Base-by-base conservation (phyloP, 2,329 filamentous ascomycete genomes). In the Chrysoporthe cubensis region DNA sequence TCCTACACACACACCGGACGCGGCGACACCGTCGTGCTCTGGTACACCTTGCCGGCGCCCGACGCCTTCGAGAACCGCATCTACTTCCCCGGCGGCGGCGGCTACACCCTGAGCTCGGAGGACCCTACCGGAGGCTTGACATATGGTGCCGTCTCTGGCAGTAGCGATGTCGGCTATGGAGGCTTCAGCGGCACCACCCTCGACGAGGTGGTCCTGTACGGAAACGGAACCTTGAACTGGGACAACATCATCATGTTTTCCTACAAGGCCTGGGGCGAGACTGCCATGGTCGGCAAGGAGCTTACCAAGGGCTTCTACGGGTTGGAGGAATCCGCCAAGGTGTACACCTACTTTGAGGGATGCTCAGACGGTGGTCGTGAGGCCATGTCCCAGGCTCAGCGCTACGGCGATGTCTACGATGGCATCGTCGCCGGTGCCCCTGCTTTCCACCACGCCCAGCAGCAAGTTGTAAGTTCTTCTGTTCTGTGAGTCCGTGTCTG, bases 341-440 rank as follows among this genome's bases (percentile, higher is more conserved):
- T 86, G 62, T 82, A 81, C 73, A 83, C 85, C 21, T 87, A 88
- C 76, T 87, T 84, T 75, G 75, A 80, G 70, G 82, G 81, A 18
- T 85, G 82, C 72, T 83, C 81, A 14, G 78, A 82, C 44, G 82
- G 81, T 14, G 81, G 83, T 0, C 79, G 84, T 54, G 81, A 86
- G 74, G 84, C 82, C n/a, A 81, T 80, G 80, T 80, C 77, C 46
- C 78, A 80, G 69, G 76, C 80, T 8, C 79, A 82, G 71, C 76
- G 77, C 14, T 82, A 72, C 66, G 76, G 72, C 6, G 76, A 78
- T 6, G 74, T 78, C 60, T 84, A 79, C 67, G 83, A 85, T 64
- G 82, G 83, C 34, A 81, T 76, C 11, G 75, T 82, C 52, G 76
- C 77, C 1, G 83, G 82, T 59, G 82, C 83, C 0, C 82, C 82